Percentiles rank a stretch among this genome's conserved stretches.
Conservation (phyloP, 805 yeast species). For the Lipomyces starkeyi region DNA sequence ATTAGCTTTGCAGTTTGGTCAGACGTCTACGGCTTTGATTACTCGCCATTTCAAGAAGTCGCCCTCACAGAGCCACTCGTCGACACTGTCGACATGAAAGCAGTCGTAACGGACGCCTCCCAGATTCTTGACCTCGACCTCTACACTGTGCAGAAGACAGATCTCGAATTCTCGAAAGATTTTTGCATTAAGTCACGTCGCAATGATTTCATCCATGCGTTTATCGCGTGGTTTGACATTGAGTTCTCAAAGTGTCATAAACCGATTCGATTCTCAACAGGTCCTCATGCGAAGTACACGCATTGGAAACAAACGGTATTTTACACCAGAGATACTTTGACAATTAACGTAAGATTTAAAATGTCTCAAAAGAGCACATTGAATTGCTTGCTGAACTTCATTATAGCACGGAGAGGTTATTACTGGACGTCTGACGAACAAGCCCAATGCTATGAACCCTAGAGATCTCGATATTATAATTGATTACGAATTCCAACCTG, state of each 20-base stretch:
- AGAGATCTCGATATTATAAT: slow-evolving; percentile 88
- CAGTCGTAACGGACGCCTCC: slow-evolving; percentile 74
- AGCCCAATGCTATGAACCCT: slow-evolving; percentile 80
- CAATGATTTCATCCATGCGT: slow-evolving; percentile 84
- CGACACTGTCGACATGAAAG: slow-evolving; percentile 84
- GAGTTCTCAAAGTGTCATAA: slow-evolving; percentile 66
- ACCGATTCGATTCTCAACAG: slow-evolving; percentile 81
- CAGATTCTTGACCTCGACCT: slow-evolving; percentile 83
- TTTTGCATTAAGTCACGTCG: slow-evolving; percentile 76
- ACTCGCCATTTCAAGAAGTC: slow-evolving; percentile 82
- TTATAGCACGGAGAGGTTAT: slow-evolving; percentile 77
- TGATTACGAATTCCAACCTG: slow-evolving; percentile 57
- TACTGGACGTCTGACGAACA: slow-evolving; percentile 71
- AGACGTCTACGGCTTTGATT: slow-evolving; percentile 92
- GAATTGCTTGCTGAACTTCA: slow-evolving; percentile 39
- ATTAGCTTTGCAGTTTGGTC: slow-evolving; percentile 61
- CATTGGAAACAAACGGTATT: slow-evolving; percentile 99
- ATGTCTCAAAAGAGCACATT: not conserved
- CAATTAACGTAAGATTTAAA: slow-evolving; percentile 28
- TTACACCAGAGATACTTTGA: slow-evolving; percentile 81
- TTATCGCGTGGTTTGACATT: slow-evolving; percentile 93
- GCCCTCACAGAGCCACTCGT: slow-evolving; percentile 95
- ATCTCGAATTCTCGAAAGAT: slow-evolving; percentile 74
- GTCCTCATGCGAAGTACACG: slow-evolving; percentile 91
- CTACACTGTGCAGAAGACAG: slow-evolving; percentile 83